phyloP scores from a whole-genome alignment of 352 stramenopile species.

The Plasmopara halstedii region DNA sequence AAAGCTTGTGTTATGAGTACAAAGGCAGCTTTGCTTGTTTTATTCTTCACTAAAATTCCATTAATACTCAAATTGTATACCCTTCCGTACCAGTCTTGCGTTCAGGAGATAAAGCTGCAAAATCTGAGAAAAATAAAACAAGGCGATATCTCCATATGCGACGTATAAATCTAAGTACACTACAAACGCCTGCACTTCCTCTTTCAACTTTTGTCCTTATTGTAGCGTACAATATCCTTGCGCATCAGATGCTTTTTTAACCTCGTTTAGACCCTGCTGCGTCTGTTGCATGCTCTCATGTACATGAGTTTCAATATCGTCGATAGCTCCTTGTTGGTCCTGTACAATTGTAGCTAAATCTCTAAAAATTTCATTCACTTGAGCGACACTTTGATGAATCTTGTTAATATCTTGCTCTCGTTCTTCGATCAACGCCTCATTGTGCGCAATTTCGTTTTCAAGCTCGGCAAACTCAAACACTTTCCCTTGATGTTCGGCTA shows the following conservation, averaged over 20 bases:
- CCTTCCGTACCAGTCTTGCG: no score
- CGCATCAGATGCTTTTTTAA: conserved; percentile 80
- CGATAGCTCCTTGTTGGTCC: conserved; percentile 77
- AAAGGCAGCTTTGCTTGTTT: no score
- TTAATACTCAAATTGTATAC: no score
- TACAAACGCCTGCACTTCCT: conserved; percentile 2
- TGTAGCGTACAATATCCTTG: conserved; percentile 63
- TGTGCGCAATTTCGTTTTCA: conserved; percentile 81
- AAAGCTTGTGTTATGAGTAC: no score
- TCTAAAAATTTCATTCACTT: conserved; percentile 88
- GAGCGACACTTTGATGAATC: conserved; percentile 85
- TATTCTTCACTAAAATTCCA: not conserved
- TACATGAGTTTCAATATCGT: conserved; percentile 81
- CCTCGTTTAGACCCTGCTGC: conserved; percentile 71
- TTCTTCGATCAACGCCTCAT: conserved; percentile 86
- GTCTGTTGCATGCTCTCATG: conserved; percentile 81
- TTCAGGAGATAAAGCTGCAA: no score
- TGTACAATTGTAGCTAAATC: conserved; percentile 81
- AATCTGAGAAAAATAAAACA: no score
- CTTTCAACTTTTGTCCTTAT: conserved; percentile 20
- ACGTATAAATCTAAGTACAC: not conserved
- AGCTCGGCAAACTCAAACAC: conserved; percentile 75
- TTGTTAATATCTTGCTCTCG: conserved; percentile 80
- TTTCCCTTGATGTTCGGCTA: conserved; percentile 63
- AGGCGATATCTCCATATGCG: no score